Conservation (phyloP, 352 stramenopile species). For the Peronosclerospora sorghi region DNA sequence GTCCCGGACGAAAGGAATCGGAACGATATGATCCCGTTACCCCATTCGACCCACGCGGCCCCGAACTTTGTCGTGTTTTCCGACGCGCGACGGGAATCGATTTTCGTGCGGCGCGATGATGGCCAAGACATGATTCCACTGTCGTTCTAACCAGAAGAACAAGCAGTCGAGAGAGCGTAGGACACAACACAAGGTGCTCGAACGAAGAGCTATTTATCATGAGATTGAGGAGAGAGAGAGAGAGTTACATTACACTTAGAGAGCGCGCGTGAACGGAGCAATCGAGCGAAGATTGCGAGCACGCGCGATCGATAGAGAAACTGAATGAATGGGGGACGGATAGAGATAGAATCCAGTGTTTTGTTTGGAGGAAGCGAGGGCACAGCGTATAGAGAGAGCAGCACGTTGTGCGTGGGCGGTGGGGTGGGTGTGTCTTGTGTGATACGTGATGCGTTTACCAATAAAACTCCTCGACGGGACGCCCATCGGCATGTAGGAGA, state of each 20-base stretch:
- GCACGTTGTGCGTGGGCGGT: no score
- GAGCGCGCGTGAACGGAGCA: no score
- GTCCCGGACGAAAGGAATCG: constrained; percentile 9
- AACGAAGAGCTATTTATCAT: constrained; percentile 33
- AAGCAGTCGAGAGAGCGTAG: constrained; percentile 4
- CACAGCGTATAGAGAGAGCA: no score
- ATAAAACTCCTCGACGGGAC: constrained; percentile 38
- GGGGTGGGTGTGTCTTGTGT: no score
- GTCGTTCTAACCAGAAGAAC: constrained; percentile 13
- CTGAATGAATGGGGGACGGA: no score
- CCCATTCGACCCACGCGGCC: constrained; percentile 3
- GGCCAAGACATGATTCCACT: constrained; percentile 33
- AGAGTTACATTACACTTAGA: constrained; percentile 18
- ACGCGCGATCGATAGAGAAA: no score
- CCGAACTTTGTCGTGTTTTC: constrained; percentile 25
- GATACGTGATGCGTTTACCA: no score
- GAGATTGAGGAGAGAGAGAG: constrained; percentile 9
- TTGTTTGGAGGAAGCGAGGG: no score
- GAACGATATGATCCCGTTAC: constrained; percentile 27
- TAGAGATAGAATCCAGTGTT: no score
- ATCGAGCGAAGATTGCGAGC: no score
- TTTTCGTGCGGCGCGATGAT: constrained; percentile 21
- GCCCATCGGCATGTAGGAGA: constrained; percentile 38
- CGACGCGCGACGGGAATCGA: constrained; percentile 25
- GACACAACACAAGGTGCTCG: constrained; percentile 18